These are phyloP conservation scores for Trichophyton mentagrophytes DNA, from an alignment of 2,329 filamentous ascomycete species.

Conservation along the genomic window DNA sequence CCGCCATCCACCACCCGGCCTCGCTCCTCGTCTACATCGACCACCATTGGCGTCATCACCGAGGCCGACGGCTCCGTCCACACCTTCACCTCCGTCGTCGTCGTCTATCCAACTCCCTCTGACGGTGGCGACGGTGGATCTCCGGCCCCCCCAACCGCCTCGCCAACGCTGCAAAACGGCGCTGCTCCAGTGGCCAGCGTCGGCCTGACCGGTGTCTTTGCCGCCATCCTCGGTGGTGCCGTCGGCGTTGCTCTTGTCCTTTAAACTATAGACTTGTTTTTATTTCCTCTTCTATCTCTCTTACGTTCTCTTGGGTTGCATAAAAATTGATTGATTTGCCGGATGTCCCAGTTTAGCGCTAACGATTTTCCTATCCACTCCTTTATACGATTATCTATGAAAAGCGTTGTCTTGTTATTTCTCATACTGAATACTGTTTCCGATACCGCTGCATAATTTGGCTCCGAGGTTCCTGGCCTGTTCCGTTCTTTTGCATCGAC, in stretches of 20 bases:
- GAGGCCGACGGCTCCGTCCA: conserved; percentile 29
- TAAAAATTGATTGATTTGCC: neutral
- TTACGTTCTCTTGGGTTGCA: neutral
- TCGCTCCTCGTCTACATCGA: conserved; percentile 16
- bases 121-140: conserved; percentile 11
- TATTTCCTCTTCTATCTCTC: neutral
- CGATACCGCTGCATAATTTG: neutral
- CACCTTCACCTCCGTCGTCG: conserved; percentile 35
- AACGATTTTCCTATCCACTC: neutral
- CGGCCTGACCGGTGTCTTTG: conserved; percentile 23
- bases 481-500: neutral
- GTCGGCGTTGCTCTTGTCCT: conserved; percentile 28
- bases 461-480: neutral
- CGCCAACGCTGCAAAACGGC: conserved; percentile 31
- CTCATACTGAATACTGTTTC: neutral
- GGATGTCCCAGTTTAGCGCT: neutral
- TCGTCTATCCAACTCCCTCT: conserved; percentile 28
- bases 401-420: neutral
- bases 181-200: conserved; percentile 20
- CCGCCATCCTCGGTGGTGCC: conserved; percentile 31
- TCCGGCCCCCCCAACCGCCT: conserved; percentile 15
- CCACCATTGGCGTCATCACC: conserved; percentile 30
- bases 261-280: conserved; percentile 13
- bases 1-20: conserved; percentile 4
- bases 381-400: neutral